Conservation (phyloP, 1,284 basidiomycete genomes). For the Cutaneotrichosporon curvatum region DNA sequence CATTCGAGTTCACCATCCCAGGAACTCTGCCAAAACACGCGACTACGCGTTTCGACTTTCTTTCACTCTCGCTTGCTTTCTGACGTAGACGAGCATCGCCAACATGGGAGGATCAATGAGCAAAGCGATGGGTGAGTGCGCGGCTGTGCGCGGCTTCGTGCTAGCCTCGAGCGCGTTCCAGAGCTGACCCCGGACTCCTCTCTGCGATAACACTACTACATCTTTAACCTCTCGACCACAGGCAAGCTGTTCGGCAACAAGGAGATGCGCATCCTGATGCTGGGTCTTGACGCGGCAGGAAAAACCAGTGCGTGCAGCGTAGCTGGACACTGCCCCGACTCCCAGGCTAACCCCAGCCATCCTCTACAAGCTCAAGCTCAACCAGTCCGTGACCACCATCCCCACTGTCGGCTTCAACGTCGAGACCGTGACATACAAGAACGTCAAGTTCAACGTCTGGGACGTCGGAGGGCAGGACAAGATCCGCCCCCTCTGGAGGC, state of each 20-base stretch:
- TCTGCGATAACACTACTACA: no score
- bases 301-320: conserved; percentile 67
- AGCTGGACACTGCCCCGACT: conserved; percentile 31
- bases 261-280: conserved; percentile 61
- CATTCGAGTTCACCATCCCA: no score
- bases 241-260: conserved; percentile 57
- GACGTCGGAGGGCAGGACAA: conserved; percentile 99
- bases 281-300: conserved; percentile 91
- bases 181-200: no score
- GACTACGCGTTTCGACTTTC: no score
- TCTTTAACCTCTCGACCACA: conserved; percentile 12
- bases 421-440: conserved; percentile 99
- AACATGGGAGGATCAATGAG: conserved; percentile 50
- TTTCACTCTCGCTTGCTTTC: no score
- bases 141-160: background rate
- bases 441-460: conserved; percentile 99
- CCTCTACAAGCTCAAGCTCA: conserved; percentile 98
- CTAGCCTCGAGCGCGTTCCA: no score
- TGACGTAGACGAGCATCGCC: background rate
- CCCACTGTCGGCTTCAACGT: conserved; percentile 92
- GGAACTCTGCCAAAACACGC: no score
- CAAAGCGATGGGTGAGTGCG: conserved; percentile 43
- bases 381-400: conserved; percentile 97
- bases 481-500: conserved; percentile 96
- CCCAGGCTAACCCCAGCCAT: conserved; percentile 57